These are phyloP conservation scores for Eimeria necatrix DNA, from an alignment of 169 alveolate genomes.

Conservation along the genomic window DNA sequence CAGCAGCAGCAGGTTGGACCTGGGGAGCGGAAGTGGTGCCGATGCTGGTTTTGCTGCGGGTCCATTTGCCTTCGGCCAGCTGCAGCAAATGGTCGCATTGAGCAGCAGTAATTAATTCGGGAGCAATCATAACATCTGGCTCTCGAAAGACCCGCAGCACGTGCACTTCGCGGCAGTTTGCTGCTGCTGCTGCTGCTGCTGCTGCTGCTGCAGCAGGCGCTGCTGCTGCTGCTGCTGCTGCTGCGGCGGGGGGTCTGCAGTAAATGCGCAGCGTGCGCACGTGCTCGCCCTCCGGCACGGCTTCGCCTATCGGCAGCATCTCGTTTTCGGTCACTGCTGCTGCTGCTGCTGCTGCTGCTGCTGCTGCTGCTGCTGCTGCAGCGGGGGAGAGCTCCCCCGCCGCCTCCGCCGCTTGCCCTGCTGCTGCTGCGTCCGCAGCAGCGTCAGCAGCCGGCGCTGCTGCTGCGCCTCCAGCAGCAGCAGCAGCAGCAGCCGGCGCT, in stretches of 20 bases:
- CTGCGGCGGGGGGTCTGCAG: background rate
- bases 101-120: conserved; percentile 42
- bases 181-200: background rate
- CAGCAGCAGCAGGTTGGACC: background rate
- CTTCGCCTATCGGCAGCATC: conserved; percentile 30
- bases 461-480: too few species aligned
- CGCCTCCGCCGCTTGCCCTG: too few species aligned
- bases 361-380: too few species aligned
- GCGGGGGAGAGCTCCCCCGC: too few species aligned
- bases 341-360: too few species aligned
- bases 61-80: conserved; percentile 69
- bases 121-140: conserved; percentile 73
- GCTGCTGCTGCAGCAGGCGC: background rate
- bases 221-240: conserved; percentile 1
- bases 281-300: conserved; percentile 31
- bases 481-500: too few species aligned
- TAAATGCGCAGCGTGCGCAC: conserved; percentile 27
- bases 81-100: conserved; percentile 53
- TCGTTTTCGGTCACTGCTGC: too few species aligned
- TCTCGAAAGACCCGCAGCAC: conserved; percentile 62
- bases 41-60: conserved; percentile 71
- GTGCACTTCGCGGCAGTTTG: conserved; percentile 43
- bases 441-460: too few species aligned
- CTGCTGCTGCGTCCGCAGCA: too few species aligned
- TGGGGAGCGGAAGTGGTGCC: conserved; percentile 56